Evolutionary conservation across 805 yeast genomes (phyloP).

Genomic region (Hagleromyces aurorensis): DNA sequence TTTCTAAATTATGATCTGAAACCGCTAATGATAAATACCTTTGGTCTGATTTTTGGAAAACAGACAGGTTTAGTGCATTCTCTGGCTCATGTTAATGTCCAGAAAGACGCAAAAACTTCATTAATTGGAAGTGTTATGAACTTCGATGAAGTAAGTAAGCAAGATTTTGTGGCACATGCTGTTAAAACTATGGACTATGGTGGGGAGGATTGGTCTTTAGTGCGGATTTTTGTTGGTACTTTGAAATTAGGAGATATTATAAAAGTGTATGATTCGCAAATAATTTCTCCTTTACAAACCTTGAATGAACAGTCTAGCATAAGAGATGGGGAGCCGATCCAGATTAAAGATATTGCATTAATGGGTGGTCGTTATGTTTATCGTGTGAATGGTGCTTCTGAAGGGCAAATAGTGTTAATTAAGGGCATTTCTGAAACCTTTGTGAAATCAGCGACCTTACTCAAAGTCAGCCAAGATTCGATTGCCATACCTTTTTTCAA

Average conservation of each 20-base stretch:
- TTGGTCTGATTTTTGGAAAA: conserved; percentile 45
- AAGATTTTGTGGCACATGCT: conserved; percentile 38
- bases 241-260: conserved; percentile 42
- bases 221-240: conserved; percentile 56
- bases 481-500: conserved; percentile 18
- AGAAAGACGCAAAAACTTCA: conserved; percentile 17
- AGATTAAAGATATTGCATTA: conserved; percentile 39
- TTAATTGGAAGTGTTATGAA: conserved; percentile 1
- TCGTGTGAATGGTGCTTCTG: conserved; percentile 43
- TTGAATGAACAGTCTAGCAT: too few species aligned
- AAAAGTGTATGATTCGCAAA: conserved; percentile 40
- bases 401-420: conserved; percentile 64
- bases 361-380: conserved; percentile 67
- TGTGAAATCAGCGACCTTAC: conserved; percentile 55
- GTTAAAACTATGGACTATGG: conserved; percentile 53
- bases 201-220: conserved; percentile 46
- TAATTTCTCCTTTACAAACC: too few species aligned
- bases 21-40: conserved; percentile 47
- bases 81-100: conserved; percentile 16
- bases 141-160: conserved; percentile 3
- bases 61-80: conserved; percentile 47
- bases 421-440: conserved; percentile 53
- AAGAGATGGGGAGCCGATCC: conserved; percentile 20
- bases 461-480: conserved; percentile 21
- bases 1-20: conserved; percentile 47